Evolutionary conservation across 2,329 filamentous ascomycete species (phyloP).

Genomic region (Teratosphaeria epicoccoides): DNA sequence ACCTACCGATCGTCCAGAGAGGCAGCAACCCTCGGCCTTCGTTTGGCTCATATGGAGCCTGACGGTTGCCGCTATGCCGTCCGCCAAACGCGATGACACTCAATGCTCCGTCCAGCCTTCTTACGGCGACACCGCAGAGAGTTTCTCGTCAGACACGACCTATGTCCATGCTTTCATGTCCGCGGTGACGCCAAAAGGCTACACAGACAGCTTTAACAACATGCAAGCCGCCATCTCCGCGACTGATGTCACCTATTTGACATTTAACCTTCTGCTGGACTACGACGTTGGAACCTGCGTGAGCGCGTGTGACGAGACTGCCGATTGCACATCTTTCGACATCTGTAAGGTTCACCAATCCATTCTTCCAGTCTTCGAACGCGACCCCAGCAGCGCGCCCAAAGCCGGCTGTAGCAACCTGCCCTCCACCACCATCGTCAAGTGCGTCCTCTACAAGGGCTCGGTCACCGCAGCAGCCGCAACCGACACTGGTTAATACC

Average conservation of each 20-base stretch:
- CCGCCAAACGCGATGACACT: too few relatives aligned
- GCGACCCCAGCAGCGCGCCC: slow-evolving; percentile 20
- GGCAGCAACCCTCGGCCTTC: too few relatives aligned
- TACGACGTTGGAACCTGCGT: neutral
- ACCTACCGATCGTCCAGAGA: too few relatives aligned
- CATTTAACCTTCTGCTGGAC: neutral
- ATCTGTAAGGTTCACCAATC: slow-evolving; percentile 5
- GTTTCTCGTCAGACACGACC: too few relatives aligned
- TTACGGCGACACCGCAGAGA: too few relatives aligned
- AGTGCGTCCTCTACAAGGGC: slow-evolving; percentile 18
- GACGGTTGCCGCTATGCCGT: too few relatives aligned
- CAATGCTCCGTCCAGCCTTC: too few relatives aligned
- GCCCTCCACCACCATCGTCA: neutral
- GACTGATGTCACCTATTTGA: neutral
- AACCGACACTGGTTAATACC: slow-evolving; percentile 12
- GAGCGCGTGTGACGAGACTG: neutral
- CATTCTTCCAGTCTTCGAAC: slow-evolving; percentile 12
- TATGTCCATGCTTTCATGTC: too few relatives aligned
- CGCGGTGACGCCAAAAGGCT: too few relatives aligned
- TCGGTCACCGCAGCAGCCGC: slow-evolving; percentile 10
- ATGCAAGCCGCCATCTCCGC: neutral
- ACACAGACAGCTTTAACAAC: neutral
- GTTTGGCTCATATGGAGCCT: too few relatives aligned
- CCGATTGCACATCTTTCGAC: slow-evolving; percentile 7
- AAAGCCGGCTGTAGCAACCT: slow-evolving; percentile 2